phyloP scores from a whole-genome alignment of 495 filamentous ascomycete genomes.

The Talaromyces trachyspermus region DNA sequence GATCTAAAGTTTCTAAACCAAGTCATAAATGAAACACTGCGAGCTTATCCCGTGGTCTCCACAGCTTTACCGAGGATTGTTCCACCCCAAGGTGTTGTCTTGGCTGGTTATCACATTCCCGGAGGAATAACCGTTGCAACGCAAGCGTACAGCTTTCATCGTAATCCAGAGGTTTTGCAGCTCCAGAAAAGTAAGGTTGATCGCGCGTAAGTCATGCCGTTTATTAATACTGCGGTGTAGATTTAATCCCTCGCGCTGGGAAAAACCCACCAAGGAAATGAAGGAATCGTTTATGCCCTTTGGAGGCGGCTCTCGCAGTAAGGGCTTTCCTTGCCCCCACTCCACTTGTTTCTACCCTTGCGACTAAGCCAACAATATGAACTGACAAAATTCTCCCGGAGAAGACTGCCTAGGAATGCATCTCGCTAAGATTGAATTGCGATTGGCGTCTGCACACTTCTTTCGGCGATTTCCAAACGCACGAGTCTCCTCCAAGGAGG shows the following conservation, averaged over 20 bases:
- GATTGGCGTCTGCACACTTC: constrained; percentile 26
- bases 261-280: constrained; percentile 38
- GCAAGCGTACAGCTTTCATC: constrained; percentile 38
- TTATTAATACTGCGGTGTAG: constrained; percentile 8
- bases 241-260: constrained; percentile 39
- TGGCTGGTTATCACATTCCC: constrained; percentile 26
- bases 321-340: constrained; percentile 11
- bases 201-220: too few relatives aligned
- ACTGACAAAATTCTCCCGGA: neutral
- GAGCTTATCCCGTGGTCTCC: constrained; percentile 45
- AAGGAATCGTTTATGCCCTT: constrained; percentile 47
- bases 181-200: constrained; percentile 23
- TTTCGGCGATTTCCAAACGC: constrained; percentile 25
- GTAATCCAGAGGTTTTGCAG: constrained; percentile 21
- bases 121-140: constrained; percentile 26
- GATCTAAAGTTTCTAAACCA: constrained; percentile 36
- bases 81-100: constrained; percentile 16
- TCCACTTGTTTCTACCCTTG: neutral
- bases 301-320: constrained; percentile 41
- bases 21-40: constrained; percentile 48
- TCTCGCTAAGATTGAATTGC: constrained; percentile 29
- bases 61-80: constrained; percentile 34
- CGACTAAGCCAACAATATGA: neutral
- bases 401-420: constrained; percentile 35
- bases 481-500: constrained; percentile 20